These are phyloP conservation scores for Eucalyptus coolabah DNA, from an alignment of 345 rosid genomes.

Conservation along the genomic window DNA sequence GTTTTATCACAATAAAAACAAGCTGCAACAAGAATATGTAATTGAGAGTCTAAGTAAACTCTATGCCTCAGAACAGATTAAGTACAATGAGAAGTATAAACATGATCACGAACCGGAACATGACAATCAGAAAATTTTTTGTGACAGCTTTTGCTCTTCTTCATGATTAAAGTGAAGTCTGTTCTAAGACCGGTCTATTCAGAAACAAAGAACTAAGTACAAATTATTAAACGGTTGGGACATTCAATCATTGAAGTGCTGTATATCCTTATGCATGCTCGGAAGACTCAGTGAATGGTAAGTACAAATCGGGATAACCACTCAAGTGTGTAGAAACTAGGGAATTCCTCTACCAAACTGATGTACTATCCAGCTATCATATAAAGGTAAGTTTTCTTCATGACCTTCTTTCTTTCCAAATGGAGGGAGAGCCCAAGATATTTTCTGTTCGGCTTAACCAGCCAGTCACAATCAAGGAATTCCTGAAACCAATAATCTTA, in stretches of 20 bases:
- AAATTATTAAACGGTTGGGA: neutral
- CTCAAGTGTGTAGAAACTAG: neutral
- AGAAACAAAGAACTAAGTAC: neutral
- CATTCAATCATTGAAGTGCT: neutral
- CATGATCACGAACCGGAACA: neutral
- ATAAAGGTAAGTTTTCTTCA: neutral
- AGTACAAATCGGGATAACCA: neutral
- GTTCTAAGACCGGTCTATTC: neutral
- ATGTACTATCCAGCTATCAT: neutral
- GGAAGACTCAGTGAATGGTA: neutral
- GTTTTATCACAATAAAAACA: neutral
- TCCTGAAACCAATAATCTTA: neutral
- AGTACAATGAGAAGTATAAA: neutral
- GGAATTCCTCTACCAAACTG: neutral
- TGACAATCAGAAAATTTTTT: neutral
- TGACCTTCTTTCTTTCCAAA: neutral
- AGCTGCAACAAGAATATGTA: neutral
- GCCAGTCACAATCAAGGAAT: neutral
- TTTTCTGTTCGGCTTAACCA: neutral
- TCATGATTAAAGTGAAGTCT: neutral
- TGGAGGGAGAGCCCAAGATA: neutral
- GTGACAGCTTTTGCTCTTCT: neutral
- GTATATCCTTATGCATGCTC: neutral
- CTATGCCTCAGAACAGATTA: neutral
- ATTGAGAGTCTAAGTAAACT: neutral